A percentile compares a stretch with the other conserved stretches of the same genome.
Evolutionary conservation across 2,329 filamentous ascomycete genomes (phyloP).

Genomic region (Pyrenochaeta sp.): DNA sequence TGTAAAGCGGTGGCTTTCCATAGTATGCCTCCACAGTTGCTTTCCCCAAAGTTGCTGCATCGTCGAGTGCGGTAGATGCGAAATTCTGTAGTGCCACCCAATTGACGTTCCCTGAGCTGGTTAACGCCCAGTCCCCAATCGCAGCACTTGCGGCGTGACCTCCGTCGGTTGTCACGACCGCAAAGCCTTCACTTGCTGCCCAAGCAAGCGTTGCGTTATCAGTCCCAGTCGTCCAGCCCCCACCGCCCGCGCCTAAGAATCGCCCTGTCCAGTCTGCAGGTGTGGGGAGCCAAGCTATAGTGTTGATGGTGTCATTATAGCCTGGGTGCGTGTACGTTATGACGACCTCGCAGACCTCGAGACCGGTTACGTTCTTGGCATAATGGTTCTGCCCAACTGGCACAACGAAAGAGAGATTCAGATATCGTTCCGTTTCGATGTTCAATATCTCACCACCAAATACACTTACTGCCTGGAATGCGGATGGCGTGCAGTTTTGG

Average conservation of each 20-base stretch:
- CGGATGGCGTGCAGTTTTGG: too few species aligned
- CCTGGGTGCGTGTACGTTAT: conserved; percentile 46
- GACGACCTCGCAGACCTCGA: too few species aligned
- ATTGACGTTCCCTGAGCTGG: conserved; percentile 35
- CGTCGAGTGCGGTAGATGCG: conserved; percentile 44
- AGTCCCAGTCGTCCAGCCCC: conserved; percentile 32
- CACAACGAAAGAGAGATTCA: too few species aligned
- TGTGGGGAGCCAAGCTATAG: conserved; percentile 26
- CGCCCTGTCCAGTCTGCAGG: conserved; percentile 37
- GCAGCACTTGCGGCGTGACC: conserved; percentile 15
- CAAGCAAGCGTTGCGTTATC: conserved; percentile 9
- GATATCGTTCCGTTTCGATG: too few species aligned
- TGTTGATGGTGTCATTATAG: conserved; percentile 43
- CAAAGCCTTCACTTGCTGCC: conserved; percentile 34
- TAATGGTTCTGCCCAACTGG: too few species aligned
- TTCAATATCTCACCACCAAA: too few species aligned
- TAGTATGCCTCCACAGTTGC: conserved; percentile 39
- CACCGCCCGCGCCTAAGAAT: conserved; percentile 26
- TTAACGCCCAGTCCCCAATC: conserved; percentile 23
- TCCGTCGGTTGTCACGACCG: conserved; percentile 32
- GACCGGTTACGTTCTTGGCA: too few species aligned
- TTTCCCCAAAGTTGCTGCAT: conserved; percentile 29
- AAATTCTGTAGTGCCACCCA: conserved; percentile 43
- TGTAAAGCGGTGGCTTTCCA: conserved; percentile 34
- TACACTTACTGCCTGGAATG: too few species aligned